Conservation (phyloP, 176 grass and related monocot genomes). For the Tillandsia fasciculata region DNA sequence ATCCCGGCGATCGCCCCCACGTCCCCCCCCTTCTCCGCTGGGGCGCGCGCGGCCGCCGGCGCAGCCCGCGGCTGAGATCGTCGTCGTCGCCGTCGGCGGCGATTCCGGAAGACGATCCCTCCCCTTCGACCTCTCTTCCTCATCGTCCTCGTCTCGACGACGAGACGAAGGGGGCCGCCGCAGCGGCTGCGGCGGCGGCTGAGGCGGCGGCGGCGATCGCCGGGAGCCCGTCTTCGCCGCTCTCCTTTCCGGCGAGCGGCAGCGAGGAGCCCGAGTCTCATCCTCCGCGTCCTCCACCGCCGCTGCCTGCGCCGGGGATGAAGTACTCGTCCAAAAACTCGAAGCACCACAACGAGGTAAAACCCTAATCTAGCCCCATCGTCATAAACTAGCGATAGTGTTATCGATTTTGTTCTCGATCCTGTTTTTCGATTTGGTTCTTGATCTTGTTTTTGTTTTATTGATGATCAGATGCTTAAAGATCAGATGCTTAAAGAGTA, state of each 20-base stretch:
- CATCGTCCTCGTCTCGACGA: neutral
- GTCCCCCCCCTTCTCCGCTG: neutral
- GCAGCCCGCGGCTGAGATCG: neutral
- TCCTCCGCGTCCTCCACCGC: neutral
- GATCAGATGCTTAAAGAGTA: slow-evolving; percentile 4
- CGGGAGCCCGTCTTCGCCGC: slow-evolving; percentile 9
- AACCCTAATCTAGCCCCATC: neutral
- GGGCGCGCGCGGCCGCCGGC: neutral
- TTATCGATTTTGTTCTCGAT: too few relatives aligned
- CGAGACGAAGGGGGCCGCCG: neutral
- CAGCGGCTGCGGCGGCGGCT: neutral
- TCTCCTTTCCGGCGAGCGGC: slow-evolving; percentile 17
- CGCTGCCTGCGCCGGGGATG: neutral
- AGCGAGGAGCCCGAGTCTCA: neutral
- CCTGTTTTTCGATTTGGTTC: neutral
- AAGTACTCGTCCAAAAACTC: neutral
- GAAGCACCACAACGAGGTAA: neutral
- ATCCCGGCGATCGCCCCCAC: neutral
- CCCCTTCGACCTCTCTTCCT: neutral
- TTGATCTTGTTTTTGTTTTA: neutral
- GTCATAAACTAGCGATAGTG: neutral
- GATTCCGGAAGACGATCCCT: neutral
- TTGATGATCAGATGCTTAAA: slow-evolving; percentile 7
- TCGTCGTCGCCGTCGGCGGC: neutral
- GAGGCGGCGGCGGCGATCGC: neutral